phyloP scores from a whole-genome alignment of 2,329 filamentous ascomycete genomes.

The Phyllosticta citribraziliensis region DNA sequence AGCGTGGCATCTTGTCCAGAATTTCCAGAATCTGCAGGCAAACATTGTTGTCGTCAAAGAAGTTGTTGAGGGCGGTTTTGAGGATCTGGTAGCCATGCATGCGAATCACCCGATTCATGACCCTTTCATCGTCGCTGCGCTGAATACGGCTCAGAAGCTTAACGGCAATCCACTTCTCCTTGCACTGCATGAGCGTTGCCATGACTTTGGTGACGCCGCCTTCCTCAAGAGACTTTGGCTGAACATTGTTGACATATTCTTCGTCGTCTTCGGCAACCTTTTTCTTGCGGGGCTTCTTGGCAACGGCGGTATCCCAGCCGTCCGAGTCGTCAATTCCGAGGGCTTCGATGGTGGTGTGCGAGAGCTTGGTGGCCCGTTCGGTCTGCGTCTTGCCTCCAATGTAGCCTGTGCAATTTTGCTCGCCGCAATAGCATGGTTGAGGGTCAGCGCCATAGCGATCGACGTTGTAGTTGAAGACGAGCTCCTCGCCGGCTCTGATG shows the following conservation, averaged over 20 bases:
- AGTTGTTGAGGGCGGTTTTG: constrained; percentile 74
- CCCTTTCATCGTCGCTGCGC: constrained; percentile 72
- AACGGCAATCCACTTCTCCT: constrained; percentile 98
- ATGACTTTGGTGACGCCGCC: constrained; percentile 87
- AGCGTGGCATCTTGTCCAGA: constrained; percentile 74
- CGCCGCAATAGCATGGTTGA: constrained; percentile 92
- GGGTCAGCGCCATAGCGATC: constrained; percentile 95
- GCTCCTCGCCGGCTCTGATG: constrained; percentile 80
- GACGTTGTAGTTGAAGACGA: constrained; percentile 99
- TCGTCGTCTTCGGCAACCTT: constrained; percentile 85
- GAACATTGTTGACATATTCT: constrained; percentile 85
- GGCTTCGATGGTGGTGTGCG: constrained; percentile 82
- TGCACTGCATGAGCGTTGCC: constrained; percentile 93
- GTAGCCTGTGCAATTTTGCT: constrained; percentile 88
- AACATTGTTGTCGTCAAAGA: constrained; percentile 82
- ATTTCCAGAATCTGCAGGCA: constrained; percentile 84
- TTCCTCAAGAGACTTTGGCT: constrained; percentile 69
- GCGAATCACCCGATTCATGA: constrained; percentile 79
- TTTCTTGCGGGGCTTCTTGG: constrained; percentile 88
- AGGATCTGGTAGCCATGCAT: constrained; percentile 97
- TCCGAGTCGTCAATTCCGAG: constrained; percentile 90
- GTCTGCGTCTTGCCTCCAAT: constrained; percentile 98
- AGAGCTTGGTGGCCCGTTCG: constrained; percentile 84
- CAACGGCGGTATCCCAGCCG: constrained; percentile 81
- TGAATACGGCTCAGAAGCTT: constrained; percentile 88